Percentiles rank a stretch among this genome's conserved stretches.
phyloP scores from a whole-genome alignment of 768 basidiomycete species.

The Saitozyma podzolica region DNA sequence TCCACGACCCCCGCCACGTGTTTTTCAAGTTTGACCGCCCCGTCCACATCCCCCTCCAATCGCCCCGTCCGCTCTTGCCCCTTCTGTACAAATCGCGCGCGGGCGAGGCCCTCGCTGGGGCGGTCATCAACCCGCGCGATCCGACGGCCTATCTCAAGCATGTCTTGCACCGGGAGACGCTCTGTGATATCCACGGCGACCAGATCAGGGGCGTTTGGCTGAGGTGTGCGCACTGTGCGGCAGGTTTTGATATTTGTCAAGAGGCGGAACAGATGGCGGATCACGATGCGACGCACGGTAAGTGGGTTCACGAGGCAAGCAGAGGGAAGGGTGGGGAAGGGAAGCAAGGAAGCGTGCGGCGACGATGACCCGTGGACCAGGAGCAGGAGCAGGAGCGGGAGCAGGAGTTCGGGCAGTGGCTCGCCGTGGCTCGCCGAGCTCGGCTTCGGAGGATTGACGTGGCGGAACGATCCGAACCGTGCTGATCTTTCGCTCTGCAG shows the following conservation, averaged over 20 bases:
- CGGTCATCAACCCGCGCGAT: constrained; percentile 16
- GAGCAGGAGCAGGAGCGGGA: too few relatives aligned
- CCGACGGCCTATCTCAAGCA: constrained; percentile 44
- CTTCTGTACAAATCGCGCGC: constrained; percentile 52
- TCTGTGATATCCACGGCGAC: constrained; percentile 84
- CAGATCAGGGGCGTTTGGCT: constrained; percentile 86
- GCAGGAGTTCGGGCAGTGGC: too few relatives aligned
- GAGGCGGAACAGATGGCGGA: constrained; percentile 77
- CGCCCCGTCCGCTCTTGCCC: constrained; percentile 66
- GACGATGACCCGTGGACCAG: too few relatives aligned
- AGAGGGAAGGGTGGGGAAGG: neutral
- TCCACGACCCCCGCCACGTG: constrained; percentile 80
- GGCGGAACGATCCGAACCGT: neutral
- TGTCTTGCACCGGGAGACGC: constrained; percentile 56
- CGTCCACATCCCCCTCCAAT: constrained; percentile 64
- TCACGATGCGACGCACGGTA: constrained; percentile 71
- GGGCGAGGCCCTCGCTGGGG: constrained; percentile 21
- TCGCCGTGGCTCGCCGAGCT: too few relatives aligned
- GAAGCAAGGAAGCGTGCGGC: too few relatives aligned
- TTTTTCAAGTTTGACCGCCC: constrained; percentile 86
- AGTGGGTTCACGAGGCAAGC: constrained; percentile 4
- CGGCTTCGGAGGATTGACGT: too few relatives aligned
- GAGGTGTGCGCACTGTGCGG: constrained; percentile 79
- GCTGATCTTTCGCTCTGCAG: constrained; percentile 13
- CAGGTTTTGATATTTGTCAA: constrained; percentile 74